A percentile compares a stretch with the other conserved stretches of the same genome.
phyloP scores from a whole-genome alignment of 202 grass and related monocot species.

The Panicum hallii region DNA sequence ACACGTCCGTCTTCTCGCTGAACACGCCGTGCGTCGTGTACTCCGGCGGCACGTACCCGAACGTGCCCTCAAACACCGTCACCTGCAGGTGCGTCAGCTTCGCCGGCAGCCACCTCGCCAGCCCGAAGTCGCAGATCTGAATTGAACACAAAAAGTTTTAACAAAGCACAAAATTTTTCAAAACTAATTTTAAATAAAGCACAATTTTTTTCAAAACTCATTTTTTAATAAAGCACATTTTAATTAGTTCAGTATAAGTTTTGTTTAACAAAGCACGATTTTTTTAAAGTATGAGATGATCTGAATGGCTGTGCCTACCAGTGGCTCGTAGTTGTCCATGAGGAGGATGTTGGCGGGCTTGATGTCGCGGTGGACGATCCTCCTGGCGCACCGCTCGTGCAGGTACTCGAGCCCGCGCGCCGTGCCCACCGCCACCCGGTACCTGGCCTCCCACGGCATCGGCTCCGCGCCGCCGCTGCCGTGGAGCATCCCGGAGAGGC shows the following conservation, averaged over 20 bases:
- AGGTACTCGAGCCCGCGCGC: constrained; percentile 81
- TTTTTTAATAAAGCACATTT: too few species aligned
- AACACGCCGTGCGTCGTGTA: constrained; percentile 85
- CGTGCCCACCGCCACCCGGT: constrained; percentile 60
- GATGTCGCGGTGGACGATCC: constrained; percentile 90
- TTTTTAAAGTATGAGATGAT: too few species aligned
- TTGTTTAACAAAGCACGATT: too few species aligned
- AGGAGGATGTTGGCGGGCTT: constrained; percentile 83
- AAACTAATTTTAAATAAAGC: too few species aligned
- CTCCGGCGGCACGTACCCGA: constrained; percentile 85
- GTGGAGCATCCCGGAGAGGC: constrained; percentile 66
- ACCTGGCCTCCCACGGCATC: constrained; percentile 67
- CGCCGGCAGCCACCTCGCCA: constrained; percentile 85
- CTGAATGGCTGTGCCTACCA: constrained; percentile 36
- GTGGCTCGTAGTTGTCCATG: constrained; percentile 68
- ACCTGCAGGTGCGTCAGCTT: constrained; percentile 74
- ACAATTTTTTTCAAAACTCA: too few species aligned
- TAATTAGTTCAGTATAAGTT: too few species aligned
- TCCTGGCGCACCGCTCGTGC: constrained; percentile 63
- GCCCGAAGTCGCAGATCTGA: constrained; percentile 93
- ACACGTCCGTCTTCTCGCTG: constrained; percentile 90
- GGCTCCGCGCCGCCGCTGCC: constrained; percentile 24
- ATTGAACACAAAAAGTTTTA: too few species aligned
- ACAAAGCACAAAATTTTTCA: too few species aligned
- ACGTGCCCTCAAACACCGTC: constrained; percentile 78